These are phyloP conservation scores for Cyberlindnera subsufficiens DNA, from an alignment of 805 yeast species.

Conservation along the genomic window DNA sequence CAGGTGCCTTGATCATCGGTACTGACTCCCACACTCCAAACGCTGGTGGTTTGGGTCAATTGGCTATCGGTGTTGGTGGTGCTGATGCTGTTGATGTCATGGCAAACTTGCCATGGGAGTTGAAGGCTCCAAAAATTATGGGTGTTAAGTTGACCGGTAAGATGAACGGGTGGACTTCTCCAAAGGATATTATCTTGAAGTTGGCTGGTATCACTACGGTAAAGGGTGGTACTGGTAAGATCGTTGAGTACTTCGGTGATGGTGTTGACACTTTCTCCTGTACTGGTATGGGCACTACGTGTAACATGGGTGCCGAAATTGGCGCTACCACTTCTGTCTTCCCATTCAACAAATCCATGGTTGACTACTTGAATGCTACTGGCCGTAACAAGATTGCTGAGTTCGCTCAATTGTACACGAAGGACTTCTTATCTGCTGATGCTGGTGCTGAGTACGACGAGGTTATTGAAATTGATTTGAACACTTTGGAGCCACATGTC, in stretches of 20 bases:
- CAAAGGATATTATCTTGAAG: constrained; percentile 91
- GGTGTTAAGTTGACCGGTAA: constrained; percentile 94
- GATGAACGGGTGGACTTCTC: constrained; percentile 93
- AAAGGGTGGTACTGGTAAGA: constrained; percentile 97
- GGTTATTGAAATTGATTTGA: constrained; percentile 83
- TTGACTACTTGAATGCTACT: constrained; percentile 80
- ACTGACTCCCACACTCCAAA: constrained; percentile 99
- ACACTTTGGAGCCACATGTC: constrained; percentile 88
- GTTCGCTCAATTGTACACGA: constrained; percentile 62
- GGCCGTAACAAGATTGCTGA: constrained; percentile 81
- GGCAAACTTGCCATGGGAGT: constrained; percentile 94
- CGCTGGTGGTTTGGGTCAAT: constrained; percentile 97
- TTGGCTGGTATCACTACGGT: constrained; percentile 93
- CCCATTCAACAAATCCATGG: constrained; percentile 93
- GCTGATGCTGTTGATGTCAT: constrained; percentile 98
- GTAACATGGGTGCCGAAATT: constrained; percentile 99
- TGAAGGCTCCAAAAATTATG: constrained; percentile 91
- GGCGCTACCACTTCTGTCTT: constrained; percentile 97
- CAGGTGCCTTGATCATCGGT: constrained; percentile 94
- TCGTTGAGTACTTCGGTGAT: constrained; percentile 93
- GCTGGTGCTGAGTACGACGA: constrained; percentile 92
- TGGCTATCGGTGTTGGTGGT: constrained; percentile 99
- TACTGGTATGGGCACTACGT: constrained; percentile 99
- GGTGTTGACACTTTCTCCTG: constrained; percentile 91
- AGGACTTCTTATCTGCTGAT: constrained; percentile 76